phyloP scores from a whole-genome alignment of 2,329 filamentous ascomycete genomes.

The Phialophora expanda region DNA sequence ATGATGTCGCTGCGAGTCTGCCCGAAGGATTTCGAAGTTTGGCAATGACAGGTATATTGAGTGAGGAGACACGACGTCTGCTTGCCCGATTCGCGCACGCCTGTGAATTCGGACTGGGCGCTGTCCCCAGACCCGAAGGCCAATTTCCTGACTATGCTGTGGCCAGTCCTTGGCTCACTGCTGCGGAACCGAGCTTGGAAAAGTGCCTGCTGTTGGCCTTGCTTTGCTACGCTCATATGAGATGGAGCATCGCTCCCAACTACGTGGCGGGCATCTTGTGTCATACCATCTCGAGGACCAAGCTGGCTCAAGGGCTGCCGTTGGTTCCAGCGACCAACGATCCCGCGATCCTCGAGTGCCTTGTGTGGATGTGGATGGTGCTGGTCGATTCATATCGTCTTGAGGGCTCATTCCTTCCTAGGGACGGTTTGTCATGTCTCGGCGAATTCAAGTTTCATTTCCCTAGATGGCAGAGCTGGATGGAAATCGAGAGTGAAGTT shows the following conservation, averaged over 20 bases:
- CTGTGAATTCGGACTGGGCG: constrained; percentile 9
- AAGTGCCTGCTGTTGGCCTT: constrained; percentile 14
- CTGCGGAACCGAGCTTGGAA: constrained; percentile 11
- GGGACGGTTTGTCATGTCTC: constrained; percentile 10
- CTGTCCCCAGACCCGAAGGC: constrained; percentile 1
- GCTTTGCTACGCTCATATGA: constrained; percentile 15
- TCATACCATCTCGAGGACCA: constrained; percentile 14
- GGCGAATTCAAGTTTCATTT: constrained; percentile 16
- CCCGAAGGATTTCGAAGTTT: not conserved
- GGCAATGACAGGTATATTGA: not conserved
- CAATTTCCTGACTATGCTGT: constrained; percentile 9
- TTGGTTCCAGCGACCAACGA: not conserved
- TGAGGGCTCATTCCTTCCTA: constrained; percentile 8
- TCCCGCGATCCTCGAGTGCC: not conserved
- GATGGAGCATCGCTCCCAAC: constrained; percentile 12
- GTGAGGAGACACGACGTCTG: not conserved
- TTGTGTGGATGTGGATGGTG: constrained; percentile 16
- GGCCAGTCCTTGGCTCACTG: constrained; percentile 9
- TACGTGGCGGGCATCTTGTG: constrained; percentile 18
- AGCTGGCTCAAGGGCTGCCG: constrained; percentile 3
- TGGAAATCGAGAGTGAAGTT: not conserved
- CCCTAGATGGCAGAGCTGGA: constrained; percentile 12
- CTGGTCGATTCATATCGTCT: constrained; percentile 13
- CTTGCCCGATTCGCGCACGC: constrained; percentile 14
- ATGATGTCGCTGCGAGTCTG: not conserved